Conservation (phyloP, 2,329 filamentous ascomycete genomes). For the Diplodia mutila region DNA sequence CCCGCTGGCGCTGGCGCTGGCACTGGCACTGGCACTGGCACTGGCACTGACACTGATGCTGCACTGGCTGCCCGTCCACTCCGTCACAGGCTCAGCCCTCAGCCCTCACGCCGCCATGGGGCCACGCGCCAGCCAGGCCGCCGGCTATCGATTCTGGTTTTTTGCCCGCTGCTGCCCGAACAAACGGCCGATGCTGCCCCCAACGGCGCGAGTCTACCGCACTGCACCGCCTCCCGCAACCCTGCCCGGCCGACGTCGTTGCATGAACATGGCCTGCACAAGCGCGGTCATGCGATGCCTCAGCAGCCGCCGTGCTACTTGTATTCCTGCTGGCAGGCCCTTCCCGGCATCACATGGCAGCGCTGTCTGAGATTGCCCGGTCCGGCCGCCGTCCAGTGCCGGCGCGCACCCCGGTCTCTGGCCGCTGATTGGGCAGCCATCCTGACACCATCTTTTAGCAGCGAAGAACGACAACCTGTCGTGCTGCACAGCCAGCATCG, state of each 20-base stretch:
- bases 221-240: slow-evolving; percentile 5
- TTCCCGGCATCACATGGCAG: slow-evolving; percentile 24
- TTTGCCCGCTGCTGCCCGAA: slow-evolving; percentile 17
- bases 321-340: slow-evolving; percentile 16
- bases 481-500: slow-evolving; percentile 13
- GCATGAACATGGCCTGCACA: slow-evolving; percentile 23
- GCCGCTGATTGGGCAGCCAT: slow-evolving; percentile 5
- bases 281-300: slow-evolving; percentile 26
- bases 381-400: slow-evolving; percentile 10
- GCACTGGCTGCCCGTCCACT: background rate
- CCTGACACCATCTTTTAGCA: slow-evolving; percentile 23
- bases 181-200: slow-evolving; percentile 1
- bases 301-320: slow-evolving; percentile 27
- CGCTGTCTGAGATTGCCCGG: slow-evolving; percentile 18
- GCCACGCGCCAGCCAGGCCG: background rate
- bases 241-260: background rate
- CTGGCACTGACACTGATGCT: no score
- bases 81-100: no score
- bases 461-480: slow-evolving; percentile 22
- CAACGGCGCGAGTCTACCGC: background rate
- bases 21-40: background rate
- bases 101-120: slow-evolving; percentile 5
- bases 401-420: slow-evolving; percentile 4
- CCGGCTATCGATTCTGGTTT: background rate
- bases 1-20: background rate